A percentile compares a stretch with the other conserved stretches of the same genome.
Evolutionary conservation across 345 rosid species (phyloP).

Genomic region (Ceriops decandra): DNA sequence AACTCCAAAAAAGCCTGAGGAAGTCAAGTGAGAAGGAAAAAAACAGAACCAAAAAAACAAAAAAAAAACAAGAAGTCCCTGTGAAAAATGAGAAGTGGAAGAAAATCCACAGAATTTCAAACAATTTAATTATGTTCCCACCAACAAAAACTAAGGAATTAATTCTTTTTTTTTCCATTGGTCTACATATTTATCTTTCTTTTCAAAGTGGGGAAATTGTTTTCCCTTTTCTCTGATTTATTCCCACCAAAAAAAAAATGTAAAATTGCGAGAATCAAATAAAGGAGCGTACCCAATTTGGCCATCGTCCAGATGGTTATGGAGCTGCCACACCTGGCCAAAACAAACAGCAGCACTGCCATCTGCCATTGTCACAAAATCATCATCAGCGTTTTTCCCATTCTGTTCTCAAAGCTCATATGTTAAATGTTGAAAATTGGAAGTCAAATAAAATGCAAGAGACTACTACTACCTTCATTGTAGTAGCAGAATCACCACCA

Average conservation of each 20-base stretch:
- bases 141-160: no score
- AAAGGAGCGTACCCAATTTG: constrained; percentile 58
- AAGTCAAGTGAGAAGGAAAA: not conserved
- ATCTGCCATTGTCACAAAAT: constrained; percentile 50
- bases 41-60: no score
- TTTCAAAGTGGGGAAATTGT: no score
- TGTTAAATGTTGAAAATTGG: not conserved
- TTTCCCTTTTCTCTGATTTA: no score
- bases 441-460: not conserved
- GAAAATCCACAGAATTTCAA: no score
- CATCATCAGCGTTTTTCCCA: constrained; percentile 17
- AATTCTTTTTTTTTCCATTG: no score
- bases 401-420: not conserved
- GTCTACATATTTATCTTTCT: no score
- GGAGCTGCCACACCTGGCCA: constrained; percentile 81
- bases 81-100: not conserved
- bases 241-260: not conserved
- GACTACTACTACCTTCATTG: constrained; percentile 70
- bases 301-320: constrained; percentile 84
- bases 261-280: not conserved
- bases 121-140: no score
- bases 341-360: constrained; percentile 74
- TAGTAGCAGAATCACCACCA: constrained; percentile 86
- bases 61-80: not conserved
- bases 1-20: constrained; percentile 75